Percentiles rank a stretch among this genome's conserved stretches.
Evolutionary conservation across 2,329 filamentous ascomycete species (phyloP).

Genomic region (Talaromyces sp.): DNA sequence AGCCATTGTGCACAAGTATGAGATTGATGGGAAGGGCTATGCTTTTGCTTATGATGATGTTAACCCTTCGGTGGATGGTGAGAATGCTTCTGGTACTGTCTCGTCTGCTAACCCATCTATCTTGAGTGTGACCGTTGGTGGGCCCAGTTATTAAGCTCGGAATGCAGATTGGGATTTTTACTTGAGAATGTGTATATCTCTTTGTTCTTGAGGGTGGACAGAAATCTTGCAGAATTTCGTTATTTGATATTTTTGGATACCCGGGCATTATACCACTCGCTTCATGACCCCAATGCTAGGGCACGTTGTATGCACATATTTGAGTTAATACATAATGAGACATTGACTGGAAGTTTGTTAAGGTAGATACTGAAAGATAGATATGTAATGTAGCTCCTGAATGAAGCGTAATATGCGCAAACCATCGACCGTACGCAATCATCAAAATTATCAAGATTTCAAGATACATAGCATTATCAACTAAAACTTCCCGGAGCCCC

Average conservation of each 20-base stretch:
- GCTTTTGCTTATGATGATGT: constrained; percentile 67
- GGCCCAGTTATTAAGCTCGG: constrained; percentile 17
- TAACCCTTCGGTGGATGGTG: constrained; percentile 51
- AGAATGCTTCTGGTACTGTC: constrained; percentile 48
- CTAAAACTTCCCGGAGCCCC: too few relatives aligned
- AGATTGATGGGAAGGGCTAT: constrained; percentile 58
- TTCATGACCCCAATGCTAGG: constrained; percentile 3
- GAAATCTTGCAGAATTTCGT: too few relatives aligned
- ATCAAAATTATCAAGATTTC: too few relatives aligned
- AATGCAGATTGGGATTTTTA: not conserved
- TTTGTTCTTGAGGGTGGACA: too few relatives aligned
- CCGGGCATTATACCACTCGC: not conserved
- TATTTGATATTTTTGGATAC: not conserved
- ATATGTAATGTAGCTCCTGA: too few relatives aligned
- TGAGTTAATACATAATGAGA: not conserved
- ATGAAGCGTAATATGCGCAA: too few relatives aligned
- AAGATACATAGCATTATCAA: too few relatives aligned
- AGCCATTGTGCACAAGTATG: constrained; percentile 54
- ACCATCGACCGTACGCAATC: too few relatives aligned
- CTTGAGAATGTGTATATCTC: not conserved
- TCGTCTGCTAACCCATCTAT: constrained; percentile 43
- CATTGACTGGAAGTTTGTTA: too few relatives aligned
- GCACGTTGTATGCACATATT: not conserved
- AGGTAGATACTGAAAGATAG: too few relatives aligned
- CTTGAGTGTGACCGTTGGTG: constrained; percentile 47